Base-by-base conservation (phyloP, 306 rosid genomes). In the Sicyos edulis region DNA sequence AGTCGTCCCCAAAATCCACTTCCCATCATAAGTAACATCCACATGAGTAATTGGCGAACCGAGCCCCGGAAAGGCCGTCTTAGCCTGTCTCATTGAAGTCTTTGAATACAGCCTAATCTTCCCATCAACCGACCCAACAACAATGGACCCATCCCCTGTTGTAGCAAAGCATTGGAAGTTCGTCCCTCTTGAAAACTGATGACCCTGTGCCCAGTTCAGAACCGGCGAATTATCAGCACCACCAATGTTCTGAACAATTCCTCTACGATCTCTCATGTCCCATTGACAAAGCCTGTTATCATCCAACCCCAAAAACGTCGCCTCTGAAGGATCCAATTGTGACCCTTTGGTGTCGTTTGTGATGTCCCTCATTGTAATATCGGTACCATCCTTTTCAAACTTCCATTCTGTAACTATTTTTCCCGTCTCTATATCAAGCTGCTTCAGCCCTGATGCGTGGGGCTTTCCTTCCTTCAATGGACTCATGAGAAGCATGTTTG, bases 111-210 rank as follows among this genome's bases (percentile, higher is more conserved):
- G 73, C 78, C 96, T 68, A 55, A 92, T 92, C 87, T 88, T 90
- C 70, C 98, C 96, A 75, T 92, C 98, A 57, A 86, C 77, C 0
- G 96, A 88, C 15, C 98, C 96, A 34, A 90, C 91, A n/a, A 90
- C 98, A 55, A 92, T 88, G 4, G 96, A 92, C 13, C 92, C 98
- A 70, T 90, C 98, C 15, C 95, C 96, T 0, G 91, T 81, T 0
- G 91, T 86, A 42, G 98, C 96, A 70, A 92, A 88, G 82, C 96
- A 92, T 72, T 90, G 96, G 74, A 92, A 90, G 72, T 90, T 90
- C 22, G 96, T 88, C 56, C 96, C 96, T 52, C 91, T 82, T 0
- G 96, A 90, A 72, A 90, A 92, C 70, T 92, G 96, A 79, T 92
- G 98, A 42, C 98, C 92, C 82, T 92, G 89, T 4, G 68, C 82